Percentiles rank a stretch among this genome's conserved stretches.
Evolutionary conservation across 176 grass and related monocot genomes (phyloP).

Genomic region (Thalia dealbata): DNA sequence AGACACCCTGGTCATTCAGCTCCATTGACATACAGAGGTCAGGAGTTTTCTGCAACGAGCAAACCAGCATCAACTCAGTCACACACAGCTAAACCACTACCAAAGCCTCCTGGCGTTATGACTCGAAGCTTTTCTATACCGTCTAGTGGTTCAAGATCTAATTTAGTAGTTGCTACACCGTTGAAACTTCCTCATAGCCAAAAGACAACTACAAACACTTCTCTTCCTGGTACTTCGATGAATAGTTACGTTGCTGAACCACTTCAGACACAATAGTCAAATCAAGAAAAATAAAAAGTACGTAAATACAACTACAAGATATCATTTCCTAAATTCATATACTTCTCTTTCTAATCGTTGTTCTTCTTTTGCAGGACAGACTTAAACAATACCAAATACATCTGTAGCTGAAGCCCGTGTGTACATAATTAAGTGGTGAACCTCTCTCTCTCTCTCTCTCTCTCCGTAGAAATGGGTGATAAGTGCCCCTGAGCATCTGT

Average conservation of each 20-base stretch:
- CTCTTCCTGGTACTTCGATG: not conserved
- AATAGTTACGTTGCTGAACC: not conserved
- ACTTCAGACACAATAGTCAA: not conserved
- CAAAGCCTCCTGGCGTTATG: slow-evolving; percentile 58
- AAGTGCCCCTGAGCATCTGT: not conserved
- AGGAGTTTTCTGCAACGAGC: slow-evolving; percentile 38
- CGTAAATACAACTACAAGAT: not conserved
- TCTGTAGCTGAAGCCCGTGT: not conserved
- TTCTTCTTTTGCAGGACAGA: not conserved
- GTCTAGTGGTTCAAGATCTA: slow-evolving; percentile 42
- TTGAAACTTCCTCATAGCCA: not conserved
- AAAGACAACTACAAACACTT: not conserved
- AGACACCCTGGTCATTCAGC: slow-evolving; percentile 60
- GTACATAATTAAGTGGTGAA: not conserved
- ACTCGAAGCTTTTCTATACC: slow-evolving; percentile 94
- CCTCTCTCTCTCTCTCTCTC: not conserved
- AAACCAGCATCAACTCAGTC: slow-evolving; percentile 30
- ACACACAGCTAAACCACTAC: slow-evolving; percentile 67
- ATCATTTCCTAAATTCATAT: not conserved
- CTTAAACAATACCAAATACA: not conserved
- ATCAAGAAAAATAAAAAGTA: slow-evolving; percentile 7
- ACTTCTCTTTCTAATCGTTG: not conserved
- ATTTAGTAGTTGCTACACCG: slow-evolving; percentile 31
- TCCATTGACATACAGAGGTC: slow-evolving; percentile 48
- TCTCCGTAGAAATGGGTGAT: not conserved